Evolutionary conservation across 352 stramenopile species (phyloP).

Genomic region (Globisporangium paddicum): DNA sequence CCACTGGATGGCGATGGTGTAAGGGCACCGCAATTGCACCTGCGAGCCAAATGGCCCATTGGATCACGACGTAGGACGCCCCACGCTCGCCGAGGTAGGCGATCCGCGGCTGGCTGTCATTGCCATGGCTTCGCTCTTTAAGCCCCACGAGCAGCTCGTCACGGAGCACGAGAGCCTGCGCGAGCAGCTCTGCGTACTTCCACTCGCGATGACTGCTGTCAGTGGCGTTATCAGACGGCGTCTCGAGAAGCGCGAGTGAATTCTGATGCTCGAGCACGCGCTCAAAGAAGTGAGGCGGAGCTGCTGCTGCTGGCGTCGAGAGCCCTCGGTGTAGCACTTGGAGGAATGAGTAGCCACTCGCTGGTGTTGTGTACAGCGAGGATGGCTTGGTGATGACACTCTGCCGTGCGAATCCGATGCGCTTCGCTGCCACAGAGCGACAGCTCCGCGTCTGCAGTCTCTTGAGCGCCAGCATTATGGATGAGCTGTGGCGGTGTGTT

Average conservation of each 20-base stretch:
- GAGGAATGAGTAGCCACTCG: not conserved
- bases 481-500: too few species aligned
- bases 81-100: too few species aligned
- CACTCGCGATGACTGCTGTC: slow-evolving; percentile 12
- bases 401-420: too few species aligned
- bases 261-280: slow-evolving; percentile 19
- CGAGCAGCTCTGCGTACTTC: slow-evolving; percentile 44
- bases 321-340: not conserved
- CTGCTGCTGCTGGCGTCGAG: not conserved
- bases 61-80: too few species aligned
- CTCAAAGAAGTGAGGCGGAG: slow-evolving; percentile 21
- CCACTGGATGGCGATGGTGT: not conserved
- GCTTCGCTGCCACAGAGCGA: too few species aligned
- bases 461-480: too few species aligned
- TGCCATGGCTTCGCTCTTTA: too few species aligned
- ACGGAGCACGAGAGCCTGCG: slow-evolving; percentile 25
- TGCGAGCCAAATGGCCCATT: too few species aligned
- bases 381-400: too few species aligned
- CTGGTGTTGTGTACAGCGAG: not conserved
- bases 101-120: too few species aligned
- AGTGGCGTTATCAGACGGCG: not conserved
- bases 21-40: too few species aligned
- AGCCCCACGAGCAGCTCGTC: slow-evolving; percentile 19
- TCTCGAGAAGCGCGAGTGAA: slow-evolving; percentile 15
- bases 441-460: too few species aligned